Conservation (phyloP, 164 flowering plant genomes). For the Sedum album region DNA sequence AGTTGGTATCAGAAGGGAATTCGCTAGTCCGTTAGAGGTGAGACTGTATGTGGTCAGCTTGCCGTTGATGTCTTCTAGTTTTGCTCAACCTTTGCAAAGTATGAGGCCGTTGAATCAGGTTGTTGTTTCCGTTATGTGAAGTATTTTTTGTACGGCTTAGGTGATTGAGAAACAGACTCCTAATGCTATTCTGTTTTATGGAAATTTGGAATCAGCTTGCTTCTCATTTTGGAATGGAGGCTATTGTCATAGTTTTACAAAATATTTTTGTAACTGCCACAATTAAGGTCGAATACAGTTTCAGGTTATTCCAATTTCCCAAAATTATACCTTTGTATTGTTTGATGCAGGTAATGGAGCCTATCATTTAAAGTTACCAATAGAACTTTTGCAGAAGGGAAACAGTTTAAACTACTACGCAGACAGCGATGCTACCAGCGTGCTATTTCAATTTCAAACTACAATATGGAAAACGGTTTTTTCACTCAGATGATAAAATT, state of each 20-base stretch:
- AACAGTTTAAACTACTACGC: not conserved
- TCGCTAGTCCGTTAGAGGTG: not conserved
- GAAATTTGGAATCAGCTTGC: conserved; percentile 28
- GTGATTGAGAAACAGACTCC: not conserved
- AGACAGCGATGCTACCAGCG: not conserved
- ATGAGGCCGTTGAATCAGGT: not conserved
- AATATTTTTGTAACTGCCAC: not conserved
- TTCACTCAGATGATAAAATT: not conserved
- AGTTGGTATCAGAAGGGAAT: not conserved
- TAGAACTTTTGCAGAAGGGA: not conserved
- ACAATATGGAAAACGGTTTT: not conserved
- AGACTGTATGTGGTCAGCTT: too few relatives aligned
- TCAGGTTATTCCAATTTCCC: not conserved
- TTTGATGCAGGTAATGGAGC: not conserved
- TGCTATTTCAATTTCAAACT: not conserved
- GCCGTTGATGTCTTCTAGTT: too few relatives aligned
- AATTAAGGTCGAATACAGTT: not conserved
- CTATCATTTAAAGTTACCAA: not conserved
- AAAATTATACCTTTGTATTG: not conserved
- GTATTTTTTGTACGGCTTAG: not conserved
- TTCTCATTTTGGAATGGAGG: conserved; percentile 25
- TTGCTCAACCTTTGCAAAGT: not conserved
- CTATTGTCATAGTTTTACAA: not conserved
- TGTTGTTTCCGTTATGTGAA: not conserved
- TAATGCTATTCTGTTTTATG: not conserved